Base-by-base conservation (phyloP, 1,284 basidiomycete genomes). In the Schizophyllum commune region DNA sequence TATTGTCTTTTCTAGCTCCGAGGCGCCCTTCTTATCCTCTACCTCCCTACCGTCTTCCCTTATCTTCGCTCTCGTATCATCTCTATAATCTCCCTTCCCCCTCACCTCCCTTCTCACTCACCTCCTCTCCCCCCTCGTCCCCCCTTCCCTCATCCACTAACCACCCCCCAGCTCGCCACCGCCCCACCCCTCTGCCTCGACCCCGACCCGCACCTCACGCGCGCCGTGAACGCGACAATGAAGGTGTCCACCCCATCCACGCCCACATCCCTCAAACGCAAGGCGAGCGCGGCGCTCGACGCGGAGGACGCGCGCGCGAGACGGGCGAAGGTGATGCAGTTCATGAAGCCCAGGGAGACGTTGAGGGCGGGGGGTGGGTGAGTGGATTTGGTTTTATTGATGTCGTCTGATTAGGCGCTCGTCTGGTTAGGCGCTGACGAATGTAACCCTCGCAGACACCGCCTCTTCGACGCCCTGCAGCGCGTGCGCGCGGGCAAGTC, bases 261-360 rank as follows among this genome's bases (percentile, higher is more conserved):
- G 21, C 88, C 88, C 0, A 73, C 79, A n/a, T 85, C 89, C 1
- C 75, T 90, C 60, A 92, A 91, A 67, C 81, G 90, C n/a, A 92
- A 92, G 70, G 85, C 86, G 54, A 47, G 39, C 53, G 74, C 79
- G 7, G 81, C 78, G 1, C 72, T 85, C 66, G 84, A 86, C 57
- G 80, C 82, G 9, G 89, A 89, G 65, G 87, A 88, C 61, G 86
- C 89, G 78, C 80, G 4, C 85, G 89, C 65, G 88, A 83, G 70
- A 83, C 82, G 20, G 83, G 76, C 80, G 32, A 90, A 90, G 77
- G 83, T 92, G 59, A 79, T 88, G 77, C 82, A 87, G 60, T 89
- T 85, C 73, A 89, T 90, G 88, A 83, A 83, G 63, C 88, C 88
- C 9, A 20, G 53, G 19, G 5, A 79, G 82, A 64, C 71, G 74